phyloP scores from a whole-genome alignment of 306 rosid species.

The Gastrolobium bilobum region DNA sequence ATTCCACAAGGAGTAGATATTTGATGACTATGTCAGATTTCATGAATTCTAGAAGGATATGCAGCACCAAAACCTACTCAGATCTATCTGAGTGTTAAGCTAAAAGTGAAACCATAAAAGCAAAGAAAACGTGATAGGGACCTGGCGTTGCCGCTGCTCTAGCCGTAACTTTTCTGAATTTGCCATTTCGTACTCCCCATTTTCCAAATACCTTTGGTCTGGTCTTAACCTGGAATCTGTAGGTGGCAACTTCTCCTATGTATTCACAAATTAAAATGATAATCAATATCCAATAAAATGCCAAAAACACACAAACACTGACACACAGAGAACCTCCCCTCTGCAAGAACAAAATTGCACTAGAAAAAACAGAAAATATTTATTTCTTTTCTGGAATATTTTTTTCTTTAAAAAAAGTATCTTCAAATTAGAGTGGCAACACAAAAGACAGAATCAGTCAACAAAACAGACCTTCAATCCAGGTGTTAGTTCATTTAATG shows the following conservation, averaged over 20 bases:
- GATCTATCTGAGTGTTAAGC: background rate
- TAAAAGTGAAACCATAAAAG: slow-evolving; percentile 23
- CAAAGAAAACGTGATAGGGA: slow-evolving; percentile 43
- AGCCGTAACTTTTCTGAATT: slow-evolving; percentile 90
- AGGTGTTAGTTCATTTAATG: slow-evolving; percentile 88
- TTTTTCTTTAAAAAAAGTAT: background rate
- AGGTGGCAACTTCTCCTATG: slow-evolving; percentile 95
- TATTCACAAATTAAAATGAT: slow-evolving; percentile 29
- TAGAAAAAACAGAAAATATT: slow-evolving; percentile 10
- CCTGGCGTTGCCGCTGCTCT: slow-evolving; percentile 99
- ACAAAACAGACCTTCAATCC: slow-evolving; percentile 84
- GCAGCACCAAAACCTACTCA: slow-evolving; percentile 20
- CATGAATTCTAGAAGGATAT: background rate
- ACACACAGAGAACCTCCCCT: background rate
- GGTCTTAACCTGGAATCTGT: slow-evolving; percentile 99
- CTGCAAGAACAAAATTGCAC: slow-evolving; percentile 8
- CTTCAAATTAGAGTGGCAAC: slow-evolving; percentile 22
- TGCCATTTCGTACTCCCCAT: slow-evolving; percentile 99
- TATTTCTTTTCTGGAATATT: slow-evolving; percentile 1
- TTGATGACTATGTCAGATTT: background rate
- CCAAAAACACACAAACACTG: background rate
- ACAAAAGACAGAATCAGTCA: slow-evolving; percentile 33
- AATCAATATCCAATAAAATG: slow-evolving; percentile 34
- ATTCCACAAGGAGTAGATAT: background rate
- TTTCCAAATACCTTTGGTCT: slow-evolving; percentile 96